Base-by-base conservation (phyloP, 768 basidiomycete species). In the Leccinum sublutescens region DNA sequence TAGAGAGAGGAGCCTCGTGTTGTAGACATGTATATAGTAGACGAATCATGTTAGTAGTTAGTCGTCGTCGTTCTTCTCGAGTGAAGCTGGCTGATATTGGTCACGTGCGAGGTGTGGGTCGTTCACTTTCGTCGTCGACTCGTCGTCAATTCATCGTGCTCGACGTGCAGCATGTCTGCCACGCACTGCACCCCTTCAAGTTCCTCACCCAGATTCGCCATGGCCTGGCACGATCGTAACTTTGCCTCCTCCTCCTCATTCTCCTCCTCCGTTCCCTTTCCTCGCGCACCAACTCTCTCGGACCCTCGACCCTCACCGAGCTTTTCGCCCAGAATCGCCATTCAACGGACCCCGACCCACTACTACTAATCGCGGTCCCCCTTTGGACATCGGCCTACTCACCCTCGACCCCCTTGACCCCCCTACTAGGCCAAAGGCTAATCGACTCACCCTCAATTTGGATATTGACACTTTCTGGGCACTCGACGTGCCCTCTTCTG, bases 81-180 rank as follows among this genome's bases (percentile, higher is more conserved):
- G 40, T 38, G 40, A 43, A 27, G 40, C 17, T 38, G 17, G 38
- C 25, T 63, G 56, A 63, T 66, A 58, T 62, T 69, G 67, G 59
- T 70, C 69, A 70, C 69, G 69, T 70, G 69, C 60, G 34, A 55
- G 55, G 31, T 31, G 31, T 69, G 59, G 52, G 64, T 68, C 66
- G 33, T 34, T 29, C 19, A 1, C 14, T 23, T 40, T 31, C 47
- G 15, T 33, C 29, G 14, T 27, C 27, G 27, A 27, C 27, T 27
- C 27, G 27, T 27, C 27, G 27, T 27, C 27, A 27, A 27, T 27
- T 27, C 27, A 55, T 57, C 52, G 40, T 50, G 57, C 19, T 59
- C 23, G 63, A 50, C 57, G 63, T 70, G 68, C 68, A 67, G 67
- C 69, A 71, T 71, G 70, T 72, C 65, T 57, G 31, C 71, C 71